A percentile compares a stretch with the other conserved stretches of the same genome.
These are phyloP conservation scores for Aspergillus bridgeri DNA, from an alignment of 495 filamentous ascomycete genomes.

Conservation along the genomic window DNA sequence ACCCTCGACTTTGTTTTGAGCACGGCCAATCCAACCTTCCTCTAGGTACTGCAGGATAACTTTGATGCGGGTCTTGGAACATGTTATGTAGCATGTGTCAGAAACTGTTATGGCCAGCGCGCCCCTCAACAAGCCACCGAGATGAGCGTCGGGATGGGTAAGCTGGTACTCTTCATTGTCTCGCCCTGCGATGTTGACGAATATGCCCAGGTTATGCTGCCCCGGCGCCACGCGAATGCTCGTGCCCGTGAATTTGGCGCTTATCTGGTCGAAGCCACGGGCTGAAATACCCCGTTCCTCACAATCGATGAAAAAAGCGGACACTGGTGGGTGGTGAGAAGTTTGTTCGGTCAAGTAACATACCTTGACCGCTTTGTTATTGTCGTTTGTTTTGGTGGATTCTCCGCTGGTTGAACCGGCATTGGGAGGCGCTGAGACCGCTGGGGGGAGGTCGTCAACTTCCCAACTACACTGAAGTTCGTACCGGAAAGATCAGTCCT, in stretches of 20 bases:
- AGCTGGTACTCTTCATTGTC: constrained; percentile 90
- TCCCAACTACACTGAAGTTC: constrained; percentile 82
- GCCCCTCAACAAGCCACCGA: constrained; percentile 84
- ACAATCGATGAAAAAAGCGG: constrained; percentile 91
- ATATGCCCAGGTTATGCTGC: constrained; percentile 92
- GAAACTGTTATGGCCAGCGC: constrained; percentile 80
- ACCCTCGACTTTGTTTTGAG: constrained; percentile 87
- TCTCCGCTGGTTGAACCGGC: constrained; percentile 35
- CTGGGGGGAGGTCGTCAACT: constrained; percentile 62
- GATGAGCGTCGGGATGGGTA: constrained; percentile 88
- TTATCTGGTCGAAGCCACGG: constrained; percentile 89
- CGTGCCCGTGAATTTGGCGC: constrained; percentile 96
- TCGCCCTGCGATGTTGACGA: constrained; percentile 76
- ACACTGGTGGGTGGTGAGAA: constrained; percentile 97
- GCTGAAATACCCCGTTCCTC: constrained; percentile 87
- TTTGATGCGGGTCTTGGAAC: constrained; percentile 82
- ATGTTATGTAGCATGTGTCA: constrained; percentile 82
- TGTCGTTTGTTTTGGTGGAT: constrained; percentile 28
- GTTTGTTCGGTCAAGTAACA: constrained; percentile 97
- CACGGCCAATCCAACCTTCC: constrained; percentile 89
- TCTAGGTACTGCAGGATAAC: constrained; percentile 88
- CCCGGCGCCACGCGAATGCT: constrained; percentile 88
- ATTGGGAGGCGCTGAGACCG: constrained; percentile 40
- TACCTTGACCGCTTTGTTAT: constrained; percentile 62
- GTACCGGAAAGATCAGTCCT: constrained; percentile 9